Percentiles rank a stretch among this genome's conserved stretches.
Conservation (phyloP, 257 asterid genomes). For the Vinca minor region DNA sequence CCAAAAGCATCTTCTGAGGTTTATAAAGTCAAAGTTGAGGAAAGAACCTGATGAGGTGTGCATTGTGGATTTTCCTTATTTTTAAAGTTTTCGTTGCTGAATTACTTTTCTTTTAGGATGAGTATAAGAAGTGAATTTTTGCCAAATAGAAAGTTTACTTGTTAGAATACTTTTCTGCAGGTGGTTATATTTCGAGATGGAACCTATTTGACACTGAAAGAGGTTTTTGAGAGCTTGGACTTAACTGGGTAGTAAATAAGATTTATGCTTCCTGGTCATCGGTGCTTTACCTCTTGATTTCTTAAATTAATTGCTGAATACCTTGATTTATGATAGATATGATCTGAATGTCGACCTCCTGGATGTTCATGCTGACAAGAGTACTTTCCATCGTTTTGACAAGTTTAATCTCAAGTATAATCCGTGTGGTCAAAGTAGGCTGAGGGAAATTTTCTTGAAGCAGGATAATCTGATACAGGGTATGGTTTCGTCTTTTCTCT, state of each 20-base stretch:
- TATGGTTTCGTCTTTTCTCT: conserved; percentile 24
- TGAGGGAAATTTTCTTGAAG: conserved; percentile 91
- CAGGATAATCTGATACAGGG: conserved; percentile 99
- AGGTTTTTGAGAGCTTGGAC: conserved; percentile 94
- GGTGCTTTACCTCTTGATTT: conserved; percentile 4
- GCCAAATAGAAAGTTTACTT: neutral
- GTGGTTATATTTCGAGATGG: conserved; percentile 94
- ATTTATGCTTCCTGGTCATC: conserved; percentile 18
- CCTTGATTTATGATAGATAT: conserved; percentile 43
- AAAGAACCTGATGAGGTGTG: conserved; percentile 96
- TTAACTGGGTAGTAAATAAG: conserved; percentile 61
- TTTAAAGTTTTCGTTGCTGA: conserved; percentile 12
- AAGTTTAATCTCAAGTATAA: conserved; percentile 93
- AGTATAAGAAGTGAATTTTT: neutral
- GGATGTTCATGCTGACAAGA: conserved; percentile 99
- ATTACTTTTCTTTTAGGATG: neutral
- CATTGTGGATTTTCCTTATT: conserved; percentile 10
- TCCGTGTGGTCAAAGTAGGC: conserved; percentile 99
- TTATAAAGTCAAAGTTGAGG: conserved; percentile 87
- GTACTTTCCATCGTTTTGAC: conserved; percentile 99
- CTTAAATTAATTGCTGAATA: conserved; percentile 11
- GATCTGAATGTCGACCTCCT: conserved; percentile 94
- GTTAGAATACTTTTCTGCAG: conserved; percentile 28
- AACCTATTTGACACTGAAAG: conserved; percentile 78
- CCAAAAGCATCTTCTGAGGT: conserved; percentile 91